Conservation (phyloP, 306 rosid genomes). For the Ormosia semicastrata region DNA sequence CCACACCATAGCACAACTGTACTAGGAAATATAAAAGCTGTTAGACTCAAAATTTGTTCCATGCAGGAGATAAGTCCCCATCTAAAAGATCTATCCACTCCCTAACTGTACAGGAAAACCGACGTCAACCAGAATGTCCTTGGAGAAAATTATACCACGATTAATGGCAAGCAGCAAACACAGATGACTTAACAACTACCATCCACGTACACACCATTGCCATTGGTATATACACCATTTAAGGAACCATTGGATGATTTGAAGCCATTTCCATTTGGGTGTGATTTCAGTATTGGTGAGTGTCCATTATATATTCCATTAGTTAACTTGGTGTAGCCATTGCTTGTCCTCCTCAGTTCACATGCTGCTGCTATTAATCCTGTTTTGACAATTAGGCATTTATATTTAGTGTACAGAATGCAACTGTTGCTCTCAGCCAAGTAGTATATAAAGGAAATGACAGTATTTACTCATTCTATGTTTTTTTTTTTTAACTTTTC, state of each 20-base stretch:
- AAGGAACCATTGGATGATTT: conserved; percentile 58
- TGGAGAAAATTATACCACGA: conserved; percentile 32
- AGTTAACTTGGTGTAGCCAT: conserved; percentile 38
- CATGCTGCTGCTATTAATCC: conserved; percentile 77
- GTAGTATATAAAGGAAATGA: not conserved
- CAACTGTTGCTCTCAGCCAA: not conserved
- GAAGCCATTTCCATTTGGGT: conserved; percentile 50
- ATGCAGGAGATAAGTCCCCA: conserved; percentile 44
- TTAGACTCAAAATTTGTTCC: conserved; percentile 63
- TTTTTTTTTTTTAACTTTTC: not conserved
- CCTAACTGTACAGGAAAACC: conserved; percentile 70
- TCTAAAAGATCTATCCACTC: conserved; percentile 74
- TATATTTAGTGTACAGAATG: not conserved
- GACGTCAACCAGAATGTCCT: conserved; percentile 49
- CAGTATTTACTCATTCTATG: not conserved
- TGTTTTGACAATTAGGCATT: conserved; percentile 25
- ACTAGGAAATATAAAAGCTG: conserved; percentile 46
- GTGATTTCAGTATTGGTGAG: conserved; percentile 36
- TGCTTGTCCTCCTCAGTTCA: conserved; percentile 38
- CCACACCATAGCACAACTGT: conserved; percentile 39
- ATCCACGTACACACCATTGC: conserved; percentile 58
- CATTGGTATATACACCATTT: conserved; percentile 61
- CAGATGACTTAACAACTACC: conserved; percentile 33
- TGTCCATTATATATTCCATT: conserved; percentile 54
- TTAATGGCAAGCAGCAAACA: conserved; percentile 21